These are phyloP conservation scores for Neurospora sp. DNA, from an alignment of 2,329 filamentous ascomycete species.

Conservation along the genomic window DNA sequence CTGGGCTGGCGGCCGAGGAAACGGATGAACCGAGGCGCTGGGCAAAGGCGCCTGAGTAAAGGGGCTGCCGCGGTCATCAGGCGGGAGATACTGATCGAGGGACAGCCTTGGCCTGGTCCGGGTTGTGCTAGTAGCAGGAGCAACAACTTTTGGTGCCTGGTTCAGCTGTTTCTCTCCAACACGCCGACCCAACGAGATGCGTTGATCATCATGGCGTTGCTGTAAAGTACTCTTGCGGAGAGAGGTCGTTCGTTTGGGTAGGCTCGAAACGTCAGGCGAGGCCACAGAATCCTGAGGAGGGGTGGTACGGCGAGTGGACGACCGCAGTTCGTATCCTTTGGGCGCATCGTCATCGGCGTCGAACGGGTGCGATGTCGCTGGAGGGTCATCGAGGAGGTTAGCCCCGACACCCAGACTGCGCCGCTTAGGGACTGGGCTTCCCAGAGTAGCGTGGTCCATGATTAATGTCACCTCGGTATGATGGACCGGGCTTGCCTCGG, in stretches of 20 bases:
- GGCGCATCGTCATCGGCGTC: conserved; percentile 33
- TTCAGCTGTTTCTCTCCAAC: conserved; percentile 47
- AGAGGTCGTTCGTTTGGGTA: conserved; percentile 64
- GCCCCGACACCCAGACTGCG: conserved; percentile 63
- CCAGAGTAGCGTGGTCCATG: conserved; percentile 64
- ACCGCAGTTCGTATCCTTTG: conserved; percentile 42
- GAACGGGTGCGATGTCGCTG: conserved; percentile 33
- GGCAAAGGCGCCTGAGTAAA: conserved; percentile 48
- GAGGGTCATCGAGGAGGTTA: conserved; percentile 63
- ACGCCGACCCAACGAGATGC: conserved; percentile 52
- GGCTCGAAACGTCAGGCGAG: conserved; percentile 10
- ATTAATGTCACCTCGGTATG: neutral
- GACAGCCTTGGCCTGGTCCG: conserved; percentile 64
- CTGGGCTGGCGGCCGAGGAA: conserved; percentile 39
- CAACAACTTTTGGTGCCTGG: conserved; percentile 41
- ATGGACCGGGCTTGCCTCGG: neutral
- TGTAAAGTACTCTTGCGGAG: conserved; percentile 80
- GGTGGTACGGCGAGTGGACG: neutral
- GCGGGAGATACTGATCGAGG: conserved; percentile 66
- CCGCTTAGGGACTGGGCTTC: conserved; percentile 84
- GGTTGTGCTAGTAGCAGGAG: conserved; percentile 37
- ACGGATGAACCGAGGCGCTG: conserved; percentile 42
- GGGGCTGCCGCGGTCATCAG: conserved; percentile 51
- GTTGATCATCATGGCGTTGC: conserved; percentile 61
- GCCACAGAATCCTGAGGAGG: neutral